Evolutionary conservation across 805 yeast species (phyloP).

Genomic region (Lachancea fermentati): DNA sequence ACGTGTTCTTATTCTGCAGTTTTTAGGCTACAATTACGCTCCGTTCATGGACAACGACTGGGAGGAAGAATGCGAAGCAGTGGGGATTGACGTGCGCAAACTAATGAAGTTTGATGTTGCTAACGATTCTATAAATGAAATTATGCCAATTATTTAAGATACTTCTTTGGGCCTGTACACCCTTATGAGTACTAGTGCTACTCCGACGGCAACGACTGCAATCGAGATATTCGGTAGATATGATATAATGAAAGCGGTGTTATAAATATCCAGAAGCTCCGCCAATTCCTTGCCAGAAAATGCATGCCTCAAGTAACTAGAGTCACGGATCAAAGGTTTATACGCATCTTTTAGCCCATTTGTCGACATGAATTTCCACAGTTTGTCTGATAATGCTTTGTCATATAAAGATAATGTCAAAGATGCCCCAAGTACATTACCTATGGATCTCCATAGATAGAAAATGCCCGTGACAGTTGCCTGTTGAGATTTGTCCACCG

Average conservation of each 20-base stretch:
- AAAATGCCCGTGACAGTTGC: slow-evolving; percentile 46
- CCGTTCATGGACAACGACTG: slow-evolving; percentile 19
- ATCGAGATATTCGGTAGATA: slow-evolving; percentile 25
- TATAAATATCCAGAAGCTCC: slow-evolving; percentile 22
- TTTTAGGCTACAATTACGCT: slow-evolving; percentile 19
- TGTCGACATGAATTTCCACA: slow-evolving; percentile 31
- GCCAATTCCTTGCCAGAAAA: slow-evolving; percentile 17
- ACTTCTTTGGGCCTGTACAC: background rate
- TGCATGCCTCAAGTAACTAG: slow-evolving; percentile 25
- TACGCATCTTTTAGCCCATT: slow-evolving; percentile 21
- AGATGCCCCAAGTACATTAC: slow-evolving; percentile 43
- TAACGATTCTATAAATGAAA: slow-evolving; percentile 15
- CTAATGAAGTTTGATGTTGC: slow-evolving; percentile 17
- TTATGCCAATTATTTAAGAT: slow-evolving; percentile 6
- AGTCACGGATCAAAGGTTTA: slow-evolving; percentile 21
- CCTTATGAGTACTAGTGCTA: slow-evolving; percentile 8
- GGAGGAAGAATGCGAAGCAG: slow-evolving; percentile 16
- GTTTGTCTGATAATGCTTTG: slow-evolving; percentile 25
- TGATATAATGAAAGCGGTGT: slow-evolving; percentile 24
- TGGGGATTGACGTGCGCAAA: slow-evolving; percentile 15
- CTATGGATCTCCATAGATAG: slow-evolving; percentile 45
- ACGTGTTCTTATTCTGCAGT: slow-evolving; percentile 26
- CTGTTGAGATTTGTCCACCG: slow-evolving; percentile 40
- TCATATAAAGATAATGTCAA: slow-evolving; percentile 36
- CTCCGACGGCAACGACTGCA: slow-evolving; percentile 16